Evolutionary conservation across 768 basidiomycete genomes (phyloP).

Genomic region (Piloderma croceum): DNA sequence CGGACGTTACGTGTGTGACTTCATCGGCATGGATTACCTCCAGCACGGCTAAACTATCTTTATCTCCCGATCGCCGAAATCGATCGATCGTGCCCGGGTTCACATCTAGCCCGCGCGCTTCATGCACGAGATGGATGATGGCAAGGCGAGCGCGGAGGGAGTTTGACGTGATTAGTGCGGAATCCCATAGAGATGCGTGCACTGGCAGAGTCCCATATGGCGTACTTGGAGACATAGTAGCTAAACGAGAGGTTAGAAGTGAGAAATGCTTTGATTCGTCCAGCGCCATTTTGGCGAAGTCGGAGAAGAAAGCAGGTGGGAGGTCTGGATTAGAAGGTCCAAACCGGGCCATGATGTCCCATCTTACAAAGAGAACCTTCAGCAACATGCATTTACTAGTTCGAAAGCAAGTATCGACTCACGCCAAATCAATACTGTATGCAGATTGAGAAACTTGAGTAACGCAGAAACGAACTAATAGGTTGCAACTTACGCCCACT

Average conservation of each 20-base stretch:
- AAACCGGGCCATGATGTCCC: slow-evolving; percentile 82
- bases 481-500: slow-evolving; percentile 88
- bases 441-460: neutral
- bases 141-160: slow-evolving; percentile 70
- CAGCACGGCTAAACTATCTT: slow-evolving; percentile 59
- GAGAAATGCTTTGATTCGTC: slow-evolving; percentile 87
- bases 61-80: slow-evolving; percentile 61
- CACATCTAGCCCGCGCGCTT: slow-evolving; percentile 79
- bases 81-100: slow-evolving; percentile 76
- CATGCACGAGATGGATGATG: slow-evolving; percentile 83
- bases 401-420: slow-evolving; percentile 20
- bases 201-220: slow-evolving; percentile 68
- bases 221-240: slow-evolving; percentile 54
- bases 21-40: slow-evolving; percentile 79
- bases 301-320: slow-evolving; percentile 71
- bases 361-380: slow-evolving; percentile 41
- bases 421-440: slow-evolving; percentile 76
- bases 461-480: neutral
- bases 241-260: slow-evolving; percentile 56
- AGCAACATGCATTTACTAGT: too few relatives aligned
- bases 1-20: slow-evolving; percentile 74
- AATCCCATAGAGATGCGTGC: slow-evolving; percentile 78
- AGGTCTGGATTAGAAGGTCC: slow-evolving; percentile 53
- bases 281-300: slow-evolving; percentile 79
- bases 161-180: slow-evolving; percentile 58